Evolutionary conservation across 2,329 filamentous ascomycete species (phyloP).

Genomic region (Pseudopithomyces chartarum): DNA sequence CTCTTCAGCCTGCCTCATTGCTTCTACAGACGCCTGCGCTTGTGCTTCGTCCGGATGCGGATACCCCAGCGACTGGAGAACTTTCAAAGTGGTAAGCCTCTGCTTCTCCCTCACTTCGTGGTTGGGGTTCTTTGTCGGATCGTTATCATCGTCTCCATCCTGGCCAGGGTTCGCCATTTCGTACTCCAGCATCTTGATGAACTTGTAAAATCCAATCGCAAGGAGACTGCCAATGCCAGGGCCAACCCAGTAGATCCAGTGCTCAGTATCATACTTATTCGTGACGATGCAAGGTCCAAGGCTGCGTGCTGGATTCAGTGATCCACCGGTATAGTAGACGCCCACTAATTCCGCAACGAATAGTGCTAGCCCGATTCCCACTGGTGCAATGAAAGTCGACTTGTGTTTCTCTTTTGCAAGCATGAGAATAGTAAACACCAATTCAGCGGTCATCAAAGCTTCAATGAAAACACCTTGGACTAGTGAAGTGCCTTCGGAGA

Average conservation of each 20-base stretch:
- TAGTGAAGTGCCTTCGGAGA: slow-evolving; percentile 43
- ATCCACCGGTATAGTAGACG: slow-evolving; percentile 54
- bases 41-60: background rate
- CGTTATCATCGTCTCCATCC: slow-evolving; percentile 36
- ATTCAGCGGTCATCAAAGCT: slow-evolving; percentile 38
- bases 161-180: slow-evolving; percentile 45
- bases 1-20: background rate
- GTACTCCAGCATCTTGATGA: slow-evolving; percentile 51
- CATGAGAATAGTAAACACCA: slow-evolving; percentile 56
- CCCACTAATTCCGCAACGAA: slow-evolving; percentile 64
- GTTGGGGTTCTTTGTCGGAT: slow-evolving; percentile 14
- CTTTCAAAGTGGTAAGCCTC: background rate
- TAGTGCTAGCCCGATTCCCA: slow-evolving; percentile 73
- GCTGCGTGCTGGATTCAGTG: slow-evolving; percentile 52
- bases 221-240: slow-evolving; percentile 50
- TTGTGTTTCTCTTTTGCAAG: slow-evolving; percentile 75
- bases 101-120: slow-evolving; percentile 20
- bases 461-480: slow-evolving; percentile 45
- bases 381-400: slow-evolving; percentile 70
- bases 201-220: slow-evolving; percentile 55
- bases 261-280: slow-evolving; percentile 48
- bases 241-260: slow-evolving; percentile 58
- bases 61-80: background rate
- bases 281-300: slow-evolving; percentile 52
- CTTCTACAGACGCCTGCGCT: background rate